phyloP scores from a whole-genome alignment of 2,329 filamentous ascomycete genomes.

The Apiospora rasikravindrae region DNA sequence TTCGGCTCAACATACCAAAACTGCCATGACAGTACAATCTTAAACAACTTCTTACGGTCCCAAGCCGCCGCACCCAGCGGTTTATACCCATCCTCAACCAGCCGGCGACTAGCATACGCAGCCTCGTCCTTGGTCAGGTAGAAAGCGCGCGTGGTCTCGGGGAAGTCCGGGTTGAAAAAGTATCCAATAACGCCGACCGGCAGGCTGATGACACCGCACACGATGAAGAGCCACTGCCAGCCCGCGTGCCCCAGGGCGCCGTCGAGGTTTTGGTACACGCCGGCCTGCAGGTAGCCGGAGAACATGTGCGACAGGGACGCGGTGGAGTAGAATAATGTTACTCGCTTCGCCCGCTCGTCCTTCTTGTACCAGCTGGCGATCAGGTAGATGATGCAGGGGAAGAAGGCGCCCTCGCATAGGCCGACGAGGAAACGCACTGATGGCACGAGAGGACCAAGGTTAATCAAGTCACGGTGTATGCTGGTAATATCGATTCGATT shows the following conservation, averaged over 20 bases:
- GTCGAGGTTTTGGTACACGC: conserved; percentile 18
- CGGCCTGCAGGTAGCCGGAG: conserved; percentile 20
- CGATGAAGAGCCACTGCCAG: conserved; percentile 55
- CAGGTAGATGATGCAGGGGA: conserved; percentile 29
- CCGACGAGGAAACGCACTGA: conserved; percentile 23
- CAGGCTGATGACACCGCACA: conserved; percentile 56
- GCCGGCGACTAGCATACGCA: background rate
- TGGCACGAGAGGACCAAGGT: conserved; percentile 28
- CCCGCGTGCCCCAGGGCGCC: conserved; percentile 47
- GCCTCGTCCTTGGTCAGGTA: background rate
- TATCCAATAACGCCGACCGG: conserved; percentile 54
- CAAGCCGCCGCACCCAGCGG: conserved; percentile 17
- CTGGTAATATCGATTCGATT: conserved; percentile 23
- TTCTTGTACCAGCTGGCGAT: conserved; percentile 25
- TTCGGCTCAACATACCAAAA: conserved; percentile 9
- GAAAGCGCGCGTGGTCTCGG: background rate
- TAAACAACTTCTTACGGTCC: conserved; percentile 14
- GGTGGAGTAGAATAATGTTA: conserved; percentile 24
- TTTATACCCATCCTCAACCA: conserved; percentile 17
- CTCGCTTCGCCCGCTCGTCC: conserved; percentile 23
- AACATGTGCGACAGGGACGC: conserved; percentile 16
- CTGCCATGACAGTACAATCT: conserved; percentile 10
- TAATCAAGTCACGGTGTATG: background rate
- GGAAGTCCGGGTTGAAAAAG: conserved; percentile 31
- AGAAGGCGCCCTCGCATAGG: conserved; percentile 37